Percentiles rank a stretch among this genome's conserved stretches.
Evolutionary conservation across 108 stramenopile species (phyloP).

Genomic region (Cyclotella kingstonii): DNA sequence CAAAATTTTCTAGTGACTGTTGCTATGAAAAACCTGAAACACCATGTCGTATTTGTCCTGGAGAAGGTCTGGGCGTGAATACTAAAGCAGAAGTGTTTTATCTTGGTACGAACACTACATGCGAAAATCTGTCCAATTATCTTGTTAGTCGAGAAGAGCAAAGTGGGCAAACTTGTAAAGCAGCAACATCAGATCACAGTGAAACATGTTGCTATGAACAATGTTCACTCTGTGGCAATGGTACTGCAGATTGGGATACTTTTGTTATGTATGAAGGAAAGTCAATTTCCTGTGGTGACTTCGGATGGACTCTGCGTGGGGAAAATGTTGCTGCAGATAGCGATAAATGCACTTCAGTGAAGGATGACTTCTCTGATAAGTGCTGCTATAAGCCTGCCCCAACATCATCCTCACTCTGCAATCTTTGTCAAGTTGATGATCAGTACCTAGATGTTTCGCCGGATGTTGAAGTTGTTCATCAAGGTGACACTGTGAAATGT

Average conservation of each 20-base stretch:
- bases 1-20: constrained; percentile 24
- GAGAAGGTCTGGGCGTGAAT: constrained; percentile 22
- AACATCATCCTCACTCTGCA: constrained; percentile 44
- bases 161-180: constrained; percentile 23
- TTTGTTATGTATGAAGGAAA: constrained; percentile 32
- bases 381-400: constrained; percentile 38
- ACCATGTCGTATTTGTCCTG: constrained; percentile 39
- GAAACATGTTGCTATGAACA: constrained; percentile 40
- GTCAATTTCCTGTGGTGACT: constrained; percentile 44
- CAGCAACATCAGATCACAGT: constrained; percentile 23
- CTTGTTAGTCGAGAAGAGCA: constrained; percentile 46
- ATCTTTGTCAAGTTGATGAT: constrained; percentile 32
- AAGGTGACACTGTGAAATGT: constrained; percentile 26
- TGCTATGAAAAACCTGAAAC: constrained; percentile 39
- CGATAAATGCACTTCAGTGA: constrained; percentile 34
- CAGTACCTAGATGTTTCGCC: constrained; percentile 37
- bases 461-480: constrained; percentile 19
- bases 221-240: constrained; percentile 38
- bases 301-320: constrained; percentile 43
- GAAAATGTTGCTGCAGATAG: constrained; percentile 30
- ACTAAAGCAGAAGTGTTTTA: constrained; percentile 28
- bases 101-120: constrained; percentile 42
- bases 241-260: constrained; percentile 46
- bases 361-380: constrained; percentile 34
- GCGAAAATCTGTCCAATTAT: constrained; percentile 46